Evolutionary conservation across 23 red algal species (phyloP), one percentile per base, ranked within the genome.

Genomic region (Gracilaria gracilis): DNA sequence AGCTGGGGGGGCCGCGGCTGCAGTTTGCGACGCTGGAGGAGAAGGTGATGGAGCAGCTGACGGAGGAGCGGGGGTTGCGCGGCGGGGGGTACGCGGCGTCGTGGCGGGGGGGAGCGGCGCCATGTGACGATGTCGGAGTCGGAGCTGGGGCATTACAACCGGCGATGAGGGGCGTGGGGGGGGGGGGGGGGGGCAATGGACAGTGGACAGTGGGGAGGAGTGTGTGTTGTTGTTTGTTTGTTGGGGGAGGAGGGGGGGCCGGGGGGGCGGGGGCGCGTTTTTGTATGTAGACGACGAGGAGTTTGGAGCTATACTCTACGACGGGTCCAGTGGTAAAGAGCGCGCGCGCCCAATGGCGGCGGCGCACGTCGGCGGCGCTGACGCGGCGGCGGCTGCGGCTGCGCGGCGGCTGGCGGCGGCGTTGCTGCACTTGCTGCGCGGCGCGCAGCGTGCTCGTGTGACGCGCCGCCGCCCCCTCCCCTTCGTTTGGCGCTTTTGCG

Each of bases 81-180:
- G 47, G 42, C 33, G 86, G 48, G 37, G 70, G 75, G 33, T 80
- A 79, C 57, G 86, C 70, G 55, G 20, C 49, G 38, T 53, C 42
- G 24, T 47, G 86, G 58, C 57, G 57, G 11, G 29, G 65, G 23
- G 11, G 29, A 79, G 23, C 70, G 86, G 58, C 86, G 76, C 37
- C 86, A 90, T 42, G 86, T 81, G 67, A 90, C 86, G 23, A 90
- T 90, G 86, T 53, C 86, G 36, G 86, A 90, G 57, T 80, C 86
- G 57, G 86, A 90, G 40, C 70, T 90, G 21, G 86, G 86, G 73
- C 86, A 90, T 57, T 90, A 80, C 57, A 90, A 42, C 3, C 51
- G 86, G 21, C 53, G 75, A 20, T 90, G 75, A n/a, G n/a, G n/a
- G n/a, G n/a, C n/a, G n/a, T n/a, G n/a, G n/a, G n/a, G n/a, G 54